Evolutionary conservation across 73 alveolate genomes (phyloP), one percentile per base, ranked within the genome.

Genomic region (Paramecium caudatum): DNA sequence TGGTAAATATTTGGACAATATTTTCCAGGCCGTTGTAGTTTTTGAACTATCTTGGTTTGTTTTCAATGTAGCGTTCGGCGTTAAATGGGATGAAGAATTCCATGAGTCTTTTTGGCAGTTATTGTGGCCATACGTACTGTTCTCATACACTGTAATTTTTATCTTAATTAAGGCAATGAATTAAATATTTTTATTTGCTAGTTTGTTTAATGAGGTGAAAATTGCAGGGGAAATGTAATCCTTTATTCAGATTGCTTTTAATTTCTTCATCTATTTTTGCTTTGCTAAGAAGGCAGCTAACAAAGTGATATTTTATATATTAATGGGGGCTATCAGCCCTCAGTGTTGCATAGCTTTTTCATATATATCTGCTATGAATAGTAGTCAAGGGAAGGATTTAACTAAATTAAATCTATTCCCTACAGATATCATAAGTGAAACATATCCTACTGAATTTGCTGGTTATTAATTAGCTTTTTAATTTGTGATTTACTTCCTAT

Each of bases 401-500:
- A n/a, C 47, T 0, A 45, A 21, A 43, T 12, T 37, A 5, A 39
- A 45, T 63, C 70, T 37, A 86, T 47, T 61, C 55, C 63, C 87
- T 23, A 17, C 27, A 9, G 41, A 61, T 12, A 43, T 61, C 41
- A 70, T 62, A 37, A 46, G 90, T 13, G 80, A 46, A 63, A 62
- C 82, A 12, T 86, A 23, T 41, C 4, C 87, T 21, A 49, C 47
- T 1, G 19, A 86, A 8, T 27, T 30, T 19, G 93, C 90, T 13
- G 84, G 82, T 8, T 17, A 27, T 1, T 43, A 63, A 37, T 62
- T 94, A 82, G 30, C 69, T 17, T 2, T 93, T 8, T 82, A 91
- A 19, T 82, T 92, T 3, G 16, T 94, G 27, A 33, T 93, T n/a
- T 94, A 92, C 90, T 46, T 85, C 2, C 7, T 93, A 34, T 74